These are phyloP conservation scores for Artemisia tridentata DNA, from an alignment of 129 eudicot genomes.

Conservation along the genomic window DNA sequence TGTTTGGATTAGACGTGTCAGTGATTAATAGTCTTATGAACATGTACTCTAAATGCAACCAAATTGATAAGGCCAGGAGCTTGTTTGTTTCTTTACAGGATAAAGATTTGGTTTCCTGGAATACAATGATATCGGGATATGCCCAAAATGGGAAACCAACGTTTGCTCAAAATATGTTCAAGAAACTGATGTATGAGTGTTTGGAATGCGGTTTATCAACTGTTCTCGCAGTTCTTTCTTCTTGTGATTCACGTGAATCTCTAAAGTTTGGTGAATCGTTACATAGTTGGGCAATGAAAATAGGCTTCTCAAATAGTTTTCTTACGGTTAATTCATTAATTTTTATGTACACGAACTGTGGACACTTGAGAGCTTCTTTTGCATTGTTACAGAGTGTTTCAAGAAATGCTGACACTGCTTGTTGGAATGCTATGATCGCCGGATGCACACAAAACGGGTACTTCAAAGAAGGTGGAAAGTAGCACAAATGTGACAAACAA, in stretches of 20 bases:
- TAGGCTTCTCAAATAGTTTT: slow-evolving; percentile 50
- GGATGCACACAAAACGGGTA: slow-evolving; percentile 58
- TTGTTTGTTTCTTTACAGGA: slow-evolving; percentile 36
- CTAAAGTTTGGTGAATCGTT: slow-evolving; percentile 49
- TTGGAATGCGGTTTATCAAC: slow-evolving; percentile 47
- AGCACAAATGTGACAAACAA: too few species aligned
- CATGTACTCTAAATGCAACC: slow-evolving; percentile 55
- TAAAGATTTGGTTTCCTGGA: slow-evolving; percentile 59
- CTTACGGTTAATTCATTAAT: slow-evolving; percentile 49
- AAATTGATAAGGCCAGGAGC: slow-evolving; percentile 37
- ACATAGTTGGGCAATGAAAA: slow-evolving; percentile 53
- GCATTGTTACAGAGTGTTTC: slow-evolving; percentile 33
- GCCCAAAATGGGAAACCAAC: slow-evolving; percentile 42
- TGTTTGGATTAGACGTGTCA: slow-evolving; percentile 23
- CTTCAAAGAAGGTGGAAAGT: too few species aligned
- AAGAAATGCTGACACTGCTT: slow-evolving; percentile 39
- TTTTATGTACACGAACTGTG: slow-evolving; percentile 62
- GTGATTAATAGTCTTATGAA: slow-evolving; percentile 50
- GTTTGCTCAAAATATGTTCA: slow-evolving; percentile 51
- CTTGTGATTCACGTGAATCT: slow-evolving; percentile 52
- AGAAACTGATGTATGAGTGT: slow-evolving; percentile 31
- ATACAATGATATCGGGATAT: slow-evolving; percentile 65
- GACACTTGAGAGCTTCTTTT: slow-evolving; percentile 37
- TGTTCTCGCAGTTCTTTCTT: slow-evolving; percentile 45
- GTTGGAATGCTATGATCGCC: slow-evolving; percentile 58